These are phyloP conservation scores for Cordyceps fumosorosea DNA, from an alignment of 2,329 filamentous ascomycete genomes.

Conservation along the genomic window DNA sequence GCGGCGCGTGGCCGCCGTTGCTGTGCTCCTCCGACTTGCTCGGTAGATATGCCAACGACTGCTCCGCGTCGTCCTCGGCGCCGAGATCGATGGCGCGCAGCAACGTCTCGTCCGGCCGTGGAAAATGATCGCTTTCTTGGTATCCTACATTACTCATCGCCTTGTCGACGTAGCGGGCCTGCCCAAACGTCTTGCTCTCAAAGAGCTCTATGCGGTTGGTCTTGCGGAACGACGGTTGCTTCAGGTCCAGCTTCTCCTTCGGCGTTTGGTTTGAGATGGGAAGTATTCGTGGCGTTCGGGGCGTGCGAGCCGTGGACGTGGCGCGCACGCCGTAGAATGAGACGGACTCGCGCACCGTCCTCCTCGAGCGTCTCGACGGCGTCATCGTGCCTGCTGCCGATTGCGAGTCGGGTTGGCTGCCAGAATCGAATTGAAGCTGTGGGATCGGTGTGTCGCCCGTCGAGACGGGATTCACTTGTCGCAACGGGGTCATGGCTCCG, in stretches of 20 bases:
- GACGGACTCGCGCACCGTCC: slow-evolving; percentile 44
- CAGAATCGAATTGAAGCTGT: slow-evolving; percentile 19
- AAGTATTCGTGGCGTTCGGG: slow-evolving; percentile 58
- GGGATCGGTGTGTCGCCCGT: slow-evolving; percentile 37
- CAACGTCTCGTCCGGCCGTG: slow-evolving; percentile 67
- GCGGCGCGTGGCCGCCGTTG: slow-evolving; percentile 14
- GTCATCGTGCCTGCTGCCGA: slow-evolving; percentile 19
- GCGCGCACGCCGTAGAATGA: slow-evolving; percentile 47
- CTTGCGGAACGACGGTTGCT: slow-evolving; percentile 66
- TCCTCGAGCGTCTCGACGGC: slow-evolving; percentile 31
- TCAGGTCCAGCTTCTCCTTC: slow-evolving; percentile 72
- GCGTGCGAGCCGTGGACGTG: slow-evolving; percentile 36
- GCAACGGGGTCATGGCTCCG: slow-evolving; percentile 40
- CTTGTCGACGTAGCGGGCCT: slow-evolving; percentile 89
- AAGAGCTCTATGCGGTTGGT: slow-evolving; percentile 75
- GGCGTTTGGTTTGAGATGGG: slow-evolving; percentile 74
- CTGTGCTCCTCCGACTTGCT: slow-evolving; percentile 24
- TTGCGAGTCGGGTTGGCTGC: slow-evolving; percentile 21
- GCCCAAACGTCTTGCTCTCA: slow-evolving; percentile 78
- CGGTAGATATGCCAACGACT: slow-evolving; percentile 22
- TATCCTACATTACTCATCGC: slow-evolving; percentile 95
- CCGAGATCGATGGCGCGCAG: slow-evolving; percentile 56
- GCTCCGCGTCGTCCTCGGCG: slow-evolving; percentile 52
- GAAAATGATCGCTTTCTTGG: slow-evolving; percentile 87
- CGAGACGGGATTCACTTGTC: slow-evolving; percentile 37